Evolutionary conservation across 306 rosid species (phyloP).

Genomic region (Trichosanthes truncata): DNA sequence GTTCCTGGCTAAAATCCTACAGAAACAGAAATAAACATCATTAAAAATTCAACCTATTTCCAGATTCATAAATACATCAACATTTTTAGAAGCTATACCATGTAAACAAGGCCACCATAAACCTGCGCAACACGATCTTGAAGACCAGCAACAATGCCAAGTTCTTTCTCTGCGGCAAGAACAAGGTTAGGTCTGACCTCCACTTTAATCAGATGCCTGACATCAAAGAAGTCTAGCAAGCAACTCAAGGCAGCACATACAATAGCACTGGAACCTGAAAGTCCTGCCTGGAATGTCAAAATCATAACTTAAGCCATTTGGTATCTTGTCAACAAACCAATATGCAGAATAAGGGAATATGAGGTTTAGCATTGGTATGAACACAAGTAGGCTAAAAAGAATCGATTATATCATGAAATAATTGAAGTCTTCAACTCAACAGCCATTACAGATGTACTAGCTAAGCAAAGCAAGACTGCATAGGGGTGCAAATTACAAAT

Average conservation of each 20-base stretch:
- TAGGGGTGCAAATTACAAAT: background rate
- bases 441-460: background rate
- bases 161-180: constrained; percentile 73
- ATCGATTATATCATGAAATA: background rate
- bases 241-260: constrained; percentile 83
- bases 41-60: background rate
- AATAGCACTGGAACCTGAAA: constrained; percentile 93
- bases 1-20: constrained; percentile 73
- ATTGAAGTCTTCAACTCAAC: background rate
- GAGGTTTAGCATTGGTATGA: background rate
- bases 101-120: constrained; percentile 76
- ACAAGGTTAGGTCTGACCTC: constrained; percentile 67
- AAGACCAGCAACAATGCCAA: constrained; percentile 95
- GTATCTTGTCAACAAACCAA: background rate
- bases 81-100: constrained; percentile 34
- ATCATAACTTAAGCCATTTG: constrained; percentile 7
- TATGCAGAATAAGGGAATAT: background rate
- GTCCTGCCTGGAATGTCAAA: constrained; percentile 65
- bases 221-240: constrained; percentile 68
- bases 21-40: background rate
- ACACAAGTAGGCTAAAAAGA: background rate
- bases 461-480: background rate
- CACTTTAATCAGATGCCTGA: constrained; percentile 56
- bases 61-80: background rate
- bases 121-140: constrained; percentile 94